Percentiles rank a stretch among this genome's conserved stretches.
phyloP scores from a whole-genome alignment of 2,329 filamentous ascomycete genomes.

The Colletotrichum phormii region DNA sequence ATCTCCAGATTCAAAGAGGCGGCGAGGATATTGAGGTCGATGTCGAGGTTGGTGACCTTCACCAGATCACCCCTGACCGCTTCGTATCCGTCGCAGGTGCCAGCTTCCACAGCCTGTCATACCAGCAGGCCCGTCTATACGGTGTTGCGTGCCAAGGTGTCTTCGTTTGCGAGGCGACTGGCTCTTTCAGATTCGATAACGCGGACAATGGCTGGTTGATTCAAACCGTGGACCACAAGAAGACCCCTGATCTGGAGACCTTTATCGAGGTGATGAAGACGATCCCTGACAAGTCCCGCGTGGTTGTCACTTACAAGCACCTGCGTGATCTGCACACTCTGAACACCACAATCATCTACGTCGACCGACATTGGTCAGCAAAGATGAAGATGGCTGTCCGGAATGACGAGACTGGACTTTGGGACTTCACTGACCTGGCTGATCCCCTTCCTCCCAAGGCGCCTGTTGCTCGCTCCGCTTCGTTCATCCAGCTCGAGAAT shows the following conservation, averaged over 20 bases:
- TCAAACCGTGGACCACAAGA: conserved; percentile 91
- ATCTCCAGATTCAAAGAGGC: conserved; percentile 86
- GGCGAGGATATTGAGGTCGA: conserved; percentile 89
- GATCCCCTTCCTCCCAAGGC: conserved; percentile 81
- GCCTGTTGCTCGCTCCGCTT: conserved; percentile 80
- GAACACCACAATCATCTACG: conserved; percentile 90
- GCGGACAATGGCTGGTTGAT: conserved; percentile 94
- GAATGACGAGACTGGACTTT: conserved; percentile 89
- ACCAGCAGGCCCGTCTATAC: conserved; percentile 96
- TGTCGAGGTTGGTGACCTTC: conserved; percentile 87
- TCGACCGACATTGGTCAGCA: conserved; percentile 95
- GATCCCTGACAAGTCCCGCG: conserved; percentile 84
- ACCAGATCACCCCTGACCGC: conserved; percentile 93
- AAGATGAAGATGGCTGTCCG: conserved; percentile 94
- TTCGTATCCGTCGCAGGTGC: conserved; percentile 95
- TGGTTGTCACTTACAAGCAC: conserved; percentile 96
- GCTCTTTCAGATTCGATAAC: conserved; percentile 94
- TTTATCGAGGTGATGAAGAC: conserved; percentile 92
- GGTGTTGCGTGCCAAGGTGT: conserved; percentile 93
- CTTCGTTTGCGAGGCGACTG: conserved; percentile 93
- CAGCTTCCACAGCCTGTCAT: conserved; percentile 95
- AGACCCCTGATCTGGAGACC: conserved; percentile 85
- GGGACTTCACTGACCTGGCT: conserved; percentile 92
- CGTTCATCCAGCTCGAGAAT: conserved; percentile 92
- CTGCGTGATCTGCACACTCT: conserved; percentile 93